Percentiles rank a stretch among this genome's conserved stretches.
Evolutionary conservation across 495 filamentous ascomycete genomes (phyloP).

Genomic region (Penicillium malachiteum): DNA sequence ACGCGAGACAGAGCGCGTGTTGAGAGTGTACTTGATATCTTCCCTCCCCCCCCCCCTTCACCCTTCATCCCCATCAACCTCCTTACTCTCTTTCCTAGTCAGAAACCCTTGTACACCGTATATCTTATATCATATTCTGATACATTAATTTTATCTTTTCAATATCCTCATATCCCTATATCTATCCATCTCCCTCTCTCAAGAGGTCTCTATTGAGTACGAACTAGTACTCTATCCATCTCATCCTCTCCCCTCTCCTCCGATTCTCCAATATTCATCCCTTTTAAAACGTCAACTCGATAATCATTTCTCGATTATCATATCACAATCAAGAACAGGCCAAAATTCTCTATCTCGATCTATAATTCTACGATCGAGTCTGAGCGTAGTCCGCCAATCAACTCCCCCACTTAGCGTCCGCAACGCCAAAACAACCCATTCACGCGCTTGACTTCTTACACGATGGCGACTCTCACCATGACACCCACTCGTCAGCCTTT

Average conservation of each 20-base stretch:
- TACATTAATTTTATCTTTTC: not conserved
- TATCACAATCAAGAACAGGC: not conserved
- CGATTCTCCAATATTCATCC: not conserved
- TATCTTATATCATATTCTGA: too few relatives aligned
- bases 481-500: conserved; percentile 46
- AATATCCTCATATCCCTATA: not conserved
- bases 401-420: conserved; percentile 26
- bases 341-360: not conserved
- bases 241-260: not conserved
- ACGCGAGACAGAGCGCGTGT: conserved; percentile 21
- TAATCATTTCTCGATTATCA: too few relatives aligned
- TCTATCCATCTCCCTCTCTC: conserved; percentile 4
- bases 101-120: not conserved
- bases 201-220: not conserved
- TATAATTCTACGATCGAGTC: not conserved
- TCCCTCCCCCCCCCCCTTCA: too few relatives aligned
- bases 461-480: conserved; percentile 46
- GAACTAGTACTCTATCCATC: too few relatives aligned
- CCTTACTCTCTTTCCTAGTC: conserved; percentile 3
- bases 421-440: conserved; percentile 30
- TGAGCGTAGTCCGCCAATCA: conserved; percentile 17
- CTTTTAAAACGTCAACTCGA: not conserved
- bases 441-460: conserved; percentile 12
- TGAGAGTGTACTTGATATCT: conserved; percentile 6
- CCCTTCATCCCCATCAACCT: conserved; percentile 10